Percentiles rank a stretch among this genome's conserved stretches.
Evolutionary conservation across 148 eudicot genomes (phyloP).

Genomic region (Tetragonia tetragonoides): DNA sequence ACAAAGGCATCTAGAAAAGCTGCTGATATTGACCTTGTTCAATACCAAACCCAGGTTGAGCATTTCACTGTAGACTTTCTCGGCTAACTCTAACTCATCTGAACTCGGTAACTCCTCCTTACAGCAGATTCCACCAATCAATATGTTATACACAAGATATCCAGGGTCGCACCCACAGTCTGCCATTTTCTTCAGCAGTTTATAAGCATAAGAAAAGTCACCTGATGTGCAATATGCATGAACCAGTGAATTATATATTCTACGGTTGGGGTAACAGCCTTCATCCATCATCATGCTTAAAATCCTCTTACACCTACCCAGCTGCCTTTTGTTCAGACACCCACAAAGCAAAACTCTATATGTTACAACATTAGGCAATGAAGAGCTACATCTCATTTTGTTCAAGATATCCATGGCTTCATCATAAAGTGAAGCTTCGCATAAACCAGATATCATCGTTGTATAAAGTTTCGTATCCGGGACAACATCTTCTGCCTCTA

Average conservation of each 20-base stretch:
- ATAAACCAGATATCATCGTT: slow-evolving; percentile 84
- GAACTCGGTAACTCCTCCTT: slow-evolving; percentile 51
- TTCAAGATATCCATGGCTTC: slow-evolving; percentile 85
- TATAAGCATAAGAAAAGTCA: slow-evolving; percentile 76
- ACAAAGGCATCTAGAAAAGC: slow-evolving; percentile 74
- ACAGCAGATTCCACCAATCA: slow-evolving; percentile 92
- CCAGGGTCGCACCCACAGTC: slow-evolving; percentile 68
- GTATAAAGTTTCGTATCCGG: slow-evolving; percentile 79
- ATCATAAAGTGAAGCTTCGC: slow-evolving; percentile 90
- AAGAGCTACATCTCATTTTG: slow-evolving; percentile 69
- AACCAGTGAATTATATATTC: slow-evolving; percentile 71
- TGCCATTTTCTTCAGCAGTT: slow-evolving; percentile 75
- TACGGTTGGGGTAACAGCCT: slow-evolving; percentile 89
- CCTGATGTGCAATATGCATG: slow-evolving; percentile 68
- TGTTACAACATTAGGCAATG: slow-evolving; percentile 78
- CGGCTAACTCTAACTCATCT: slow-evolving; percentile 68
- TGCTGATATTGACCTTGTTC: slow-evolving; percentile 75
- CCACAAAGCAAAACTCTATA: slow-evolving; percentile 73
- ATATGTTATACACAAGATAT: slow-evolving; percentile 78
- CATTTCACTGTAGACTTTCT: slow-evolving; percentile 68
- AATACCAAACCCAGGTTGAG: slow-evolving; percentile 57
- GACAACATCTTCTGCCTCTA: slow-evolving; percentile 68
- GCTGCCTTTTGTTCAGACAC: slow-evolving; percentile 65
- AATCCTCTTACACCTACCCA: slow-evolving; percentile 81
- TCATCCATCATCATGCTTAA: slow-evolving; percentile 81